Conservation (phyloP, 345 rosid species). For the Brassica juncea region DNA sequence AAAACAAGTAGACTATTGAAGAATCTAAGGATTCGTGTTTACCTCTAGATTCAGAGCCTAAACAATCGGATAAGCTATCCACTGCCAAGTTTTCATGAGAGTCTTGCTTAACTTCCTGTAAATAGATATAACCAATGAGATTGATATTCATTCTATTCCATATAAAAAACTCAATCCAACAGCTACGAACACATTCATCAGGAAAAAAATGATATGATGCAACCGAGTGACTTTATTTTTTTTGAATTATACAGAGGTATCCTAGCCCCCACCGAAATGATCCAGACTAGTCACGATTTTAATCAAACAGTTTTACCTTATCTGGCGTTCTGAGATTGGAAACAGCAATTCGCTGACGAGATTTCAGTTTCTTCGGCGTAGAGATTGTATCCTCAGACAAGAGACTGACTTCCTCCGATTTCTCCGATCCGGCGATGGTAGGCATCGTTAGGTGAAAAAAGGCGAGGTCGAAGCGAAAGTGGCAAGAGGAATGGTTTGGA, state of each 20-base stretch:
- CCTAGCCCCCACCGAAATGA: too few species aligned
- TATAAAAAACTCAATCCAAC: not conserved
- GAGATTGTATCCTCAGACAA: constrained; percentile 7
- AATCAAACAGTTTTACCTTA: constrained; percentile 6
- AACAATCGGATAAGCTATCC: constrained; percentile 28
- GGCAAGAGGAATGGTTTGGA: not conserved
- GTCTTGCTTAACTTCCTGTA: constrained; percentile 38
- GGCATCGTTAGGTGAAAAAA: constrained; percentile 52
- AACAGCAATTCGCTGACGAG: constrained; percentile 44
- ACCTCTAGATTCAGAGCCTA: constrained; percentile 47
- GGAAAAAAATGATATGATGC: not conserved
- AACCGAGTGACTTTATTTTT: not conserved
- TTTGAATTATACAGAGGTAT: too few species aligned
- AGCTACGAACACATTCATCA: not conserved
- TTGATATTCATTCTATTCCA: not conserved
- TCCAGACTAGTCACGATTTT: too few species aligned
- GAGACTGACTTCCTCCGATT: constrained; percentile 9
- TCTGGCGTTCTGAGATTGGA: constrained; percentile 12
- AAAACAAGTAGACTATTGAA: not conserved
- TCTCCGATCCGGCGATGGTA: constrained; percentile 45
- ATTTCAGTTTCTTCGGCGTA: constrained; percentile 47
- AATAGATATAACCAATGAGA: not conserved
- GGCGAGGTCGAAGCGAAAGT: not conserved
- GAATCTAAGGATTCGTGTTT: not conserved
- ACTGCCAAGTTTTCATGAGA: constrained; percentile 27